phyloP scores from a whole-genome alignment of 805 yeast species.

The Candida gorgasii region DNA sequence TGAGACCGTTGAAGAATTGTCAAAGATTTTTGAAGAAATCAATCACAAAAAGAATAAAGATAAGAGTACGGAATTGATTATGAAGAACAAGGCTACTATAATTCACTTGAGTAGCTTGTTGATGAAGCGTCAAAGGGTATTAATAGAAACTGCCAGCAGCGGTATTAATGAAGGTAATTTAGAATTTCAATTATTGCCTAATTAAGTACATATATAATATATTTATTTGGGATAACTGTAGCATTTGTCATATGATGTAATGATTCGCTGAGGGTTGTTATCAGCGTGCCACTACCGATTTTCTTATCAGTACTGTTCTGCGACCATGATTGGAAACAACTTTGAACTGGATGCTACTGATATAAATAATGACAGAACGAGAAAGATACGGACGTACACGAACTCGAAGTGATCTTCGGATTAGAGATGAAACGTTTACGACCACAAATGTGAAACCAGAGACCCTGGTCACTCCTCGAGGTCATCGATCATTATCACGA shows the following conservation, averaged over 20 bases:
- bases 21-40: slow-evolving; percentile 55
- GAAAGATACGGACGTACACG: slow-evolving; percentile 8
- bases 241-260: no score
- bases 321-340: slow-evolving; percentile 1
- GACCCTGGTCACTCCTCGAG: slow-evolving; percentile 1
- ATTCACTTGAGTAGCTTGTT: slow-evolving; percentile 47
- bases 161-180: slow-evolving; percentile 40
- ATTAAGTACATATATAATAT: background rate
- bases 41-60: slow-evolving; percentile 26
- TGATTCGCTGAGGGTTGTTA: no score
- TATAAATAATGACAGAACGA: slow-evolving; percentile 4
- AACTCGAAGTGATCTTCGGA: slow-evolving; percentile 10
- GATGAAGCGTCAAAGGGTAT: slow-evolving; percentile 36
- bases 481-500: slow-evolving; percentile 15
- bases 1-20: slow-evolving; percentile 66
- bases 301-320: slow-evolving; percentile 6
- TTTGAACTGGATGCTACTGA: background rate
- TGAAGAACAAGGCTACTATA: slow-evolving; percentile 37
- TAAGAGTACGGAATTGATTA: slow-evolving; percentile 30
- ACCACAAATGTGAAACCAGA: slow-evolving; percentile 2
- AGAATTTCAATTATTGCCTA: slow-evolving; percentile 14
- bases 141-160: slow-evolving; percentile 45
- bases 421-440: slow-evolving; percentile 11
- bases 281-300: slow-evolving; percentile 1
- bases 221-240: background rate